These are phyloP conservation scores for Lactifluus pinguis DNA, from an alignment of 768 basidiomycete genomes.

Conservation along the genomic window DNA sequence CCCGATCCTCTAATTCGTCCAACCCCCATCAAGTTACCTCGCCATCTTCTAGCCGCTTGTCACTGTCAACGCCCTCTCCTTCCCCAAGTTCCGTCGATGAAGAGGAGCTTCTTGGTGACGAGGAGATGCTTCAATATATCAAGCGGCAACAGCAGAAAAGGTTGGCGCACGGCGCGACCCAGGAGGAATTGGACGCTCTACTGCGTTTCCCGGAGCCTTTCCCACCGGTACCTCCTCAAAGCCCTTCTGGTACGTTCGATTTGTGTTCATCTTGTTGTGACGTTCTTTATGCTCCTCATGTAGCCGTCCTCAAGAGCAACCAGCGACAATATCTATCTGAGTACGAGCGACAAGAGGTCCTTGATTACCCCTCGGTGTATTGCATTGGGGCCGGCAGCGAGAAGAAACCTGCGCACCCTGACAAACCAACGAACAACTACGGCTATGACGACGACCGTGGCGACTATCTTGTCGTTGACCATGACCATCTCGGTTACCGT, in stretches of 20 bases:
- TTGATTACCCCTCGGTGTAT: conserved; percentile 79
- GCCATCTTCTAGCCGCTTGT: conserved; percentile 65
- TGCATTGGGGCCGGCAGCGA: conserved; percentile 69
- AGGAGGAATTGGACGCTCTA: conserved; percentile 80
- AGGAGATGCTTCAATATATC: conserved; percentile 96
- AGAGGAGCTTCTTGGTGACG: conserved; percentile 83
- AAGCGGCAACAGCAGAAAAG: conserved; percentile 84
- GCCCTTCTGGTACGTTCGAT: conserved; percentile 56
- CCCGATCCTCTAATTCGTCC: conserved; percentile 46
- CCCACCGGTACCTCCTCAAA: conserved; percentile 52
- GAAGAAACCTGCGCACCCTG: conserved; percentile 73
- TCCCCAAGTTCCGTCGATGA: conserved; percentile 70
- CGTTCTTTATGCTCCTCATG: not conserved
- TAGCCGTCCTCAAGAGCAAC: conserved; percentile 57
- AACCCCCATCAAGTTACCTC: conserved; percentile 48
- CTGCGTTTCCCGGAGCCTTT: conserved; percentile 90
- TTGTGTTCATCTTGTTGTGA: not conserved
- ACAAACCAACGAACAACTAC: conserved; percentile 74
- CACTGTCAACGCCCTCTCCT: conserved; percentile 79
- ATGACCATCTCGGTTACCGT: conserved; percentile 94
- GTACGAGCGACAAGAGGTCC: conserved; percentile 85
- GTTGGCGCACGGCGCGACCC: conserved; percentile 70
- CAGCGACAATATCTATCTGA: conserved; percentile 70
- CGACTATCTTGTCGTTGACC: conserved; percentile 84
- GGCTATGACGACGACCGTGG: conserved; percentile 98